phyloP scores from a whole-genome alignment of 495 filamentous ascomycete genomes.

The Penicilliopsis zonata region DNA sequence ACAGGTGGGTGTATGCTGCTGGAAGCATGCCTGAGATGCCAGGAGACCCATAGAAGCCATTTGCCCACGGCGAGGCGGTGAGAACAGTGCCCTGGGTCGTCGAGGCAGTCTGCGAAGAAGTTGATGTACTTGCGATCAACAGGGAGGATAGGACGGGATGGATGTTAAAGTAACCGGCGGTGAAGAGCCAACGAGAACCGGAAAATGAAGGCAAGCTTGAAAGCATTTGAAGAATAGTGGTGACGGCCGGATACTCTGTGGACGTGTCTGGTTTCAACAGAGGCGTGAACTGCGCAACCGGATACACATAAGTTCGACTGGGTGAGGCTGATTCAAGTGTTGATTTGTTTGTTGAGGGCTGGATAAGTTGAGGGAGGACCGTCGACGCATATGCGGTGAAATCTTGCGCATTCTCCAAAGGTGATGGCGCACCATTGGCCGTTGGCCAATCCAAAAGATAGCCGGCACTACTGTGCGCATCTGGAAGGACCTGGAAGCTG shows the following conservation, averaged over 20 bases:
- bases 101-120: constrained; percentile 14
- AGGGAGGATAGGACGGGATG: constrained; percentile 67
- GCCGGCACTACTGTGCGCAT: constrained; percentile 39
- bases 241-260: constrained; percentile 77
- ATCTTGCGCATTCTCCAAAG: constrained; percentile 51
- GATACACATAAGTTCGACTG: constrained; percentile 68
- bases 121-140: constrained; percentile 49
- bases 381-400: constrained; percentile 59
- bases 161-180: constrained; percentile 97
- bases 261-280: constrained; percentile 67
- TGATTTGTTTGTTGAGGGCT: constrained; percentile 24
- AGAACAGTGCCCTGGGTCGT: constrained; percentile 65
- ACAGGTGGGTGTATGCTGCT: constrained; percentile 79
- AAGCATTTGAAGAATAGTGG: constrained; percentile 56
- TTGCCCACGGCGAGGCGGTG: constrained; percentile 88
- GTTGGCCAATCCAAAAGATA: constrained; percentile 72
- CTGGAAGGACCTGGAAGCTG: constrained; percentile 66
- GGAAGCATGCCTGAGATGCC: constrained; percentile 86
- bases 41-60: constrained; percentile 86
- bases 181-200: constrained; percentile 80
- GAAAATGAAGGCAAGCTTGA: constrained; percentile 41
- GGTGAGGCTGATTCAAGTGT: constrained; percentile 16
- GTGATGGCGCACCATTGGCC: constrained; percentile 58
- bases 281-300: constrained; percentile 71
- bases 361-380: constrained; percentile 53